Evolutionary conservation across 2,329 filamentous ascomycete genomes (phyloP), one percentile per base, ranked within the genome.

Genomic region (Fusarium sp.): DNA sequence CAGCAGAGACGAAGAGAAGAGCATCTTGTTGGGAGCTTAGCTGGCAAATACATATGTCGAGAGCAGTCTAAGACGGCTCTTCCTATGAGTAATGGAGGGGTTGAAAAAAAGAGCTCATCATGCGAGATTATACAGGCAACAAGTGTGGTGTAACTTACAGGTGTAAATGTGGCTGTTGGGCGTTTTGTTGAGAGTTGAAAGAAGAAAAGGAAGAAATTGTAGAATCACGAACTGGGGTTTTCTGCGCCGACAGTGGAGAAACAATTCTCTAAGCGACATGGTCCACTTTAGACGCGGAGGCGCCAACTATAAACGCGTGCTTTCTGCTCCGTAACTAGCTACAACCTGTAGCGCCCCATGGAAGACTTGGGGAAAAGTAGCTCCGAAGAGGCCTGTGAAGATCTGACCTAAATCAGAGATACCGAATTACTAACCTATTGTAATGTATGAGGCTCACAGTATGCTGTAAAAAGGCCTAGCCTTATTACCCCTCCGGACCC

Each of bases 11-110:
- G 66, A 46, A 60, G 39, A 27, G 48, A 35, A 48, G 63, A 74
- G 41, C 66, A 48, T 63, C 70, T 66, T 69, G 51, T 62, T 69
- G 66, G 71, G 71, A 73, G 71, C 71, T 74, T 74, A 70, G 33
- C 72, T 74, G 49, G 48, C 61, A 52, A 56, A 57, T 65, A 62
- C 67, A 74, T 66, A 56, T 74, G 75, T 74, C 77, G 77, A 63
- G 73, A 76, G 78, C 75, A 72, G 83, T 84, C 83, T 84, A 78
- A 84, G 82, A 84, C 83, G 83, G 83, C 83, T 84, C 83, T 84
- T 84, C 83, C 83, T 84, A 82, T 79, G 77, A 79, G 75, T 57
- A 73, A 75, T 76, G 72, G 70, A 78, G 82, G 82, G 81, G 81
- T 81, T 77, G 70, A 80, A 79, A 78, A 76, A 82, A 79, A 77